phyloP scores from a whole-genome alignment of 2,329 filamentous ascomycete genomes.

The Arthrobotrys sinensis region DNA sequence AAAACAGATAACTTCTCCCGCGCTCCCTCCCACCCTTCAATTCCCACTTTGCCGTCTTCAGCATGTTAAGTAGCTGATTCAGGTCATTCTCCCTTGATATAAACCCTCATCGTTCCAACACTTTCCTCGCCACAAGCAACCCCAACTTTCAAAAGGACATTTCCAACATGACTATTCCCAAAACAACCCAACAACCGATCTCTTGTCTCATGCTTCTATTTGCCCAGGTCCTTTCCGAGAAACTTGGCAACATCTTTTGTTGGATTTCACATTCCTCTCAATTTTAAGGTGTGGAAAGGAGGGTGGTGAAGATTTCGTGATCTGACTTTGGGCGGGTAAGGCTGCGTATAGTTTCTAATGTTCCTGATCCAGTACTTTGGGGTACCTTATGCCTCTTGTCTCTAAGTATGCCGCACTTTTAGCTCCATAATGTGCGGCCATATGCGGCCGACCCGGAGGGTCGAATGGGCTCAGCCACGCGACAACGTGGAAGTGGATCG shows the following conservation, averaged over 20 bases:
- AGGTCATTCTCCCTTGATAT: constrained; percentile 8
- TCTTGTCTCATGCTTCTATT: constrained; percentile 1
- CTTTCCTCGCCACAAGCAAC: constrained; percentile 8
- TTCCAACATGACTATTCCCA: constrained; percentile 6
- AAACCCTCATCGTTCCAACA: constrained; percentile 16
- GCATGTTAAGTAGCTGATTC: constrained; percentile 16
- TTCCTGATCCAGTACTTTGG: constrained; percentile 1
- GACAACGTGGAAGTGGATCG: not conserved
- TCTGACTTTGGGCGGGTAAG: not conserved
- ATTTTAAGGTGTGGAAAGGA: not conserved
- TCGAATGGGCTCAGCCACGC: not conserved
- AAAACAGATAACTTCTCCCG: constrained; percentile 4
- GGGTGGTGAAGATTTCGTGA: not conserved
- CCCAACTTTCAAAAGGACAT: not conserved
- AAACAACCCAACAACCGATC: constrained; percentile 16
- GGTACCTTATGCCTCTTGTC: constrained; percentile 7
- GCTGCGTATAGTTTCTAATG: not conserved
- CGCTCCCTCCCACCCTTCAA: not conserved
- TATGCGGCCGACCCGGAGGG: not conserved
- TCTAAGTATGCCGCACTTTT: not conserved
- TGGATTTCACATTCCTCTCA: constrained; percentile 18
- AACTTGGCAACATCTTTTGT: constrained; percentile 11
- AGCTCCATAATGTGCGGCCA: not conserved
- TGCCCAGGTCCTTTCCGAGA: constrained; percentile 16
- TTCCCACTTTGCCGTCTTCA: constrained; percentile 15